Base-by-base conservation (phyloP, 495 filamentous ascomycete species). In the Rhypophila decipiens region DNA sequence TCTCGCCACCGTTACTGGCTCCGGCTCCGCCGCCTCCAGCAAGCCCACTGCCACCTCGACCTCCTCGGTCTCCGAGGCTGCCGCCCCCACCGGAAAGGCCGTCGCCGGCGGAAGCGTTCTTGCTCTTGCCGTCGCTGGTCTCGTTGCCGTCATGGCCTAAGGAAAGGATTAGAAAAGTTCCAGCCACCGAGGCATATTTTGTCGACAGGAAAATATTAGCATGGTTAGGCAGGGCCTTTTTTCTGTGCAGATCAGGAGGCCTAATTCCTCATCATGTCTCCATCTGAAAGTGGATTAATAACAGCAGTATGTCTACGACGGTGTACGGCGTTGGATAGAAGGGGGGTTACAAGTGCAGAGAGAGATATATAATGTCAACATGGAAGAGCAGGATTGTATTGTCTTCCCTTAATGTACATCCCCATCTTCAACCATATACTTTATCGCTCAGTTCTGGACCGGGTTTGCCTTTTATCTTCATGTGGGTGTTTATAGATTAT, bases 111-210 rank as follows among this genome's bases (percentile, higher is more conserved):
- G 54, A 12, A 39, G 42, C 44, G 22, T 57, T 18, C 12, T 54
- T 17, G 55, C 55, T 21, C 43, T 54, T 5, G 43, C 45, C 4
- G 45, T 49, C 21, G n/a, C n/a, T n/a, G 55, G 55, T 36, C 38
- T 54, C 12, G 51, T 42, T 21, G 55, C 51, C 29, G 27, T 51
- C 36, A 34, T 57, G 20, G 51, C 47, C 34, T 57, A 53, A 49
- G 11, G 24, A 22, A n/a, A n/a, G n/a, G n/a, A n/a, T n/a, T n/a
- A n/a, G n/a, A n/a, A n/a, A n/a, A n/a, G n/a, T n/a, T n/a, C n/a
- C n/a, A n/a, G n/a, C n/a, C n/a, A n/a, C n/a, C n/a, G n/a, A n/a
- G n/a, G n/a, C n/a, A n/a, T n/a, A n/a, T n/a, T n/a, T n/a, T n/a
- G n/a, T n/a, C n/a, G n/a, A n/a, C n/a, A n/a, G n/a, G n/a, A n/a